Evolutionary conservation across 169 alveolate genomes (phyloP).

Genomic region (Prorocentrum cordatum): DNA sequence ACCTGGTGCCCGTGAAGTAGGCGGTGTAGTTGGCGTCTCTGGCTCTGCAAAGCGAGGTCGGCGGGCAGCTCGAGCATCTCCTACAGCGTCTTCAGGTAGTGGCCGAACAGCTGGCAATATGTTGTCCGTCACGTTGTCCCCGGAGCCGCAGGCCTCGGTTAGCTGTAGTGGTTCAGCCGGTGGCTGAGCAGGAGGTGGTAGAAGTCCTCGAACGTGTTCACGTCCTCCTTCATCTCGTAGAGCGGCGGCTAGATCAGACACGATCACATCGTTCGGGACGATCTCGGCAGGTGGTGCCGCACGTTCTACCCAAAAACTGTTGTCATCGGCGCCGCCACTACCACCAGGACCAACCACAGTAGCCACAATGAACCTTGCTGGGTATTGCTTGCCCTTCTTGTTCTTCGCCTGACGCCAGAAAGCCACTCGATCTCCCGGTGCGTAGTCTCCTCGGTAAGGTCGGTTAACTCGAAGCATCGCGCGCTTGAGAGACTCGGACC

Average conservation of each 20-base stretch:
- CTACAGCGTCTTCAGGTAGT: too few species aligned
- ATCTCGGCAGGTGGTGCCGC: background rate
- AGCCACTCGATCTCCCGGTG: constrained; percentile 1
- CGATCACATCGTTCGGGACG: background rate
- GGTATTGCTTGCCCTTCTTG: background rate
- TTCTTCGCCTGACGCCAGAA: constrained; percentile 15
- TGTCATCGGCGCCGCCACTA: background rate
- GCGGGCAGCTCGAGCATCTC: too few species aligned
- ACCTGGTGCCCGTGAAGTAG: too few species aligned
- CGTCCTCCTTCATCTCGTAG: background rate
- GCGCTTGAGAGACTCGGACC: background rate
- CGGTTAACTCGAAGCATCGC: background rate
- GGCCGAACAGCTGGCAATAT: too few species aligned
- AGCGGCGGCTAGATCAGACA: background rate
- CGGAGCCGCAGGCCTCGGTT: too few species aligned
- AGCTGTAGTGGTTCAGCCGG: too few species aligned
- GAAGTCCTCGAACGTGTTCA: too few species aligned
- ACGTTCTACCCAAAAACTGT: background rate
- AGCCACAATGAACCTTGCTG: background rate
- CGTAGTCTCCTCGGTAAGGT: background rate
- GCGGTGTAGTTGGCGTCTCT: too few species aligned
- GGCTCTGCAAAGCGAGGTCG: too few species aligned
- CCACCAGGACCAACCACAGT: constrained; percentile 8
- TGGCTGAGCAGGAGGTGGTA: too few species aligned
- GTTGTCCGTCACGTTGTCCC: too few species aligned